Base-by-base conservation (phyloP, 2,329 filamentous ascomycete genomes). In the Colletotrichum magnum region DNA sequence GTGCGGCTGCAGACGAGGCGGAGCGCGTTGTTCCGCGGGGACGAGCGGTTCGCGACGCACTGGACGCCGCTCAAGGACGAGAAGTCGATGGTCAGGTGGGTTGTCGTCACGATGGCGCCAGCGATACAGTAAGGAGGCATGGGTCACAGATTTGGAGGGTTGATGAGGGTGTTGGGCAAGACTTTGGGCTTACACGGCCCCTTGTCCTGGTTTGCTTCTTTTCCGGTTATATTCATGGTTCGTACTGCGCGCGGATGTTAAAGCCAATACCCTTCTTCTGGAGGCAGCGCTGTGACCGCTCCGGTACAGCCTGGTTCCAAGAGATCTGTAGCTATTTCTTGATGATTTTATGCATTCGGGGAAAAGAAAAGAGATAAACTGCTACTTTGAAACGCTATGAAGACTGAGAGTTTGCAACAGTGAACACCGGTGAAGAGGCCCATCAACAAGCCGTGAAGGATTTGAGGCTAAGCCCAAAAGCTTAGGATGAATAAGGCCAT, bases 1-100 rank as follows among this genome's bases (percentile, higher is more conserved):
- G 43, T 77, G 26, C 74, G 75, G 4, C 68, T 77, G 18, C 74
- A 76, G 69, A 76, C 75, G 6, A 65, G 70, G 24, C 72, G 75
- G 26, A 75, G 73, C 36, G 74, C 74, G 18, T 48, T 72, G 12
- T 76, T 77, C 52, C 72, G 75, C 4, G 61, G 69, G 2, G 75
- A 77, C 52, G 70, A 71, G 63, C 64, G 47, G 6, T 70, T 73
- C n/a, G 32, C 61, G 28, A 72, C 70, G 24, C 68, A 72, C 58
- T 73, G 71, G 71, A 71, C 71, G 41, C 71, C 71, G 4, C n/a
- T 73, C 24, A 73, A 73, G 54, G 64, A 73, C 13, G 70, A 59
- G 10, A 64, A 62, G 18, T 64, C 63, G 4, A n/a, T 18, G 16
- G 68, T 73, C 3, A 59, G 48, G 0, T 73, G 64, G 52, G 59